Conservation (phyloP, 495 filamentous ascomycete genomes). For the Hyaloscypha finlandica region DNA sequence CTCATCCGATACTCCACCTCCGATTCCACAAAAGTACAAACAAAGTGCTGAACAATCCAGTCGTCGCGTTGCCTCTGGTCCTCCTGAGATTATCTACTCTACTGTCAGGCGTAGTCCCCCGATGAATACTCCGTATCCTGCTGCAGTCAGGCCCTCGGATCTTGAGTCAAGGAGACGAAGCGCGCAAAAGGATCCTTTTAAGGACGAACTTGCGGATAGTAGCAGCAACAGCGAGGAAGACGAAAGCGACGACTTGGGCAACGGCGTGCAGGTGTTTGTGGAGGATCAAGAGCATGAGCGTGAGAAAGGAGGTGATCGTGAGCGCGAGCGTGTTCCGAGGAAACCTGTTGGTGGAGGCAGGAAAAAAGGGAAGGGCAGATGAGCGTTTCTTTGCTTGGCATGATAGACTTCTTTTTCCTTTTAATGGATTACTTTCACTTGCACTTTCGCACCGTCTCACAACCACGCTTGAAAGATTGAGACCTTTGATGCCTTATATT, state of each 20-base stretch:
- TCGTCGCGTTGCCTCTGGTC: constrained; percentile 31
- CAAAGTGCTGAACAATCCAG: constrained; percentile 14
- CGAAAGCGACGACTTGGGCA: constrained; percentile 34
- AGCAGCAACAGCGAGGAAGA: constrained; percentile 31
- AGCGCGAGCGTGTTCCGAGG: constrained; percentile 17
- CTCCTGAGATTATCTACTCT: constrained; percentile 30
- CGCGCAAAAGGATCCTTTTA: constrained; percentile 6
- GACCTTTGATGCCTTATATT: neutral
- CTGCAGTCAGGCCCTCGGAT: constrained; percentile 28
- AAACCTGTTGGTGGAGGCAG: constrained; percentile 24
- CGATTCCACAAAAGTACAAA: constrained; percentile 31
- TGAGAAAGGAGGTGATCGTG: constrained; percentile 20
- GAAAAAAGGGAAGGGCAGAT: constrained; percentile 23
- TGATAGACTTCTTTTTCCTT: constrained; percentile 21
- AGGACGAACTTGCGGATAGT: constrained; percentile 29
- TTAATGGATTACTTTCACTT: constrained; percentile 6
- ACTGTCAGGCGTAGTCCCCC: constrained; percentile 30
- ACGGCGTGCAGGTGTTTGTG: constrained; percentile 40
- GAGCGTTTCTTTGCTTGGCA: constrained; percentile 10
- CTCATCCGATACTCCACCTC: constrained; percentile 26
- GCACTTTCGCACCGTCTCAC: neutral
- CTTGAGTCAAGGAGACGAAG: constrained; percentile 20
- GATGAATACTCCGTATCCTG: constrained; percentile 25
- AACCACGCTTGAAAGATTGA: neutral
- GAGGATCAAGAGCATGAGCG: constrained; percentile 22